These are phyloP conservation scores for Coniochaeta pulveracea DNA, from an alignment of 2,329 filamentous ascomycete genomes.

Conservation along the genomic window DNA sequence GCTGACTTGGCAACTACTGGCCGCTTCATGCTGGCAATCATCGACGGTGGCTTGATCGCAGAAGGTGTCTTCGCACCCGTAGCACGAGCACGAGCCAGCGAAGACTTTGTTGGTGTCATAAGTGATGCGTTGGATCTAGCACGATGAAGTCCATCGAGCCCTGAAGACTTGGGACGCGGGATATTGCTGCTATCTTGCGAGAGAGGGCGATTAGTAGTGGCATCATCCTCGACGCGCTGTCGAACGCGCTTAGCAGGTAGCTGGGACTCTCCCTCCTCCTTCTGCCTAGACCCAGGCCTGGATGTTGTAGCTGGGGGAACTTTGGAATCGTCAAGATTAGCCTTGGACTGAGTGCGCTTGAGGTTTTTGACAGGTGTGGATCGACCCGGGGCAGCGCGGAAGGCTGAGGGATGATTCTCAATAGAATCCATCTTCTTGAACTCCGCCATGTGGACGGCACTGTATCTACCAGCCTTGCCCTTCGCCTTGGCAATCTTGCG, in stretches of 20 bases:
- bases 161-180: constrained; percentile 33
- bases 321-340: constrained; percentile 51
- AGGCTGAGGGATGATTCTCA: constrained; percentile 71
- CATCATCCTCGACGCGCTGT: constrained; percentile 55
- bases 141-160: constrained; percentile 26
- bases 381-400: constrained; percentile 46
- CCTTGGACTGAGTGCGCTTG: constrained; percentile 41
- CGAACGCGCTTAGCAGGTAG: constrained; percentile 62
- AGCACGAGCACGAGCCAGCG: constrained; percentile 43
- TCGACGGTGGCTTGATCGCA: constrained; percentile 43
- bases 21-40: constrained; percentile 32
- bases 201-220: constrained; percentile 50
- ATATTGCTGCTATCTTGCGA: constrained; percentile 40
- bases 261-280: constrained; percentile 23
- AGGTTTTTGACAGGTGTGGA: constrained; percentile 35
- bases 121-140: constrained; percentile 44
- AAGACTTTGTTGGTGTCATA: constrained; percentile 70
- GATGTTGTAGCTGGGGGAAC: constrained; percentile 16
- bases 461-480: constrained; percentile 69
- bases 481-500: constrained; percentile 74
- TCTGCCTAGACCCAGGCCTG: constrained; percentile 16
- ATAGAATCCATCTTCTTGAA: constrained; percentile 99
- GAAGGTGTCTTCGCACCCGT: constrained; percentile 40
- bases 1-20: constrained; percentile 39
- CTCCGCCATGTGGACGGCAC: constrained; percentile 72